A percentile compares a stretch with the other conserved stretches of the same genome.
Evolutionary conservation across 768 basidiomycete genomes (phyloP).

Genomic region (Termitomyces sp.): DNA sequence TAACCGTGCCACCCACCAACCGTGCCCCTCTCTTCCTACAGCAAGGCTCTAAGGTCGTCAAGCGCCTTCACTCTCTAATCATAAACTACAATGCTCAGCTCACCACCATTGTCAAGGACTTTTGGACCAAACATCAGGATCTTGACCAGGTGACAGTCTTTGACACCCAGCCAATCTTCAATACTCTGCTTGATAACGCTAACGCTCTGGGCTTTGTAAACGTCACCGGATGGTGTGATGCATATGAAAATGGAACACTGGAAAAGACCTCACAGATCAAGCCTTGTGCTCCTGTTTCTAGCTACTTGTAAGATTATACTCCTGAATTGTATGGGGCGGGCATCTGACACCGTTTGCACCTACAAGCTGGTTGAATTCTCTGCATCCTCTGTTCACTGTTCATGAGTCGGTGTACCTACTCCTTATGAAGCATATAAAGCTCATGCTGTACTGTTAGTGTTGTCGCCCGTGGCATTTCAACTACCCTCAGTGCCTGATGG

Average conservation of each 20-base stretch:
- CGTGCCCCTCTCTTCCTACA: slow-evolving; percentile 41
- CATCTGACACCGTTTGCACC: not conserved
- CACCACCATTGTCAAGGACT: slow-evolving; percentile 29
- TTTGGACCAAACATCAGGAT: slow-evolving; percentile 34
- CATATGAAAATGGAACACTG: slow-evolving; percentile 54
- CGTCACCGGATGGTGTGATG: slow-evolving; percentile 50
- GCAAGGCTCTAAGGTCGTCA: slow-evolving; percentile 31
- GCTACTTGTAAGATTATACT: slow-evolving; percentile 47
- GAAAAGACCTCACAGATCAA: slow-evolving; percentile 44
- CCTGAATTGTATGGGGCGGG: not conserved
- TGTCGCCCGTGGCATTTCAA: slow-evolving; percentile 47
- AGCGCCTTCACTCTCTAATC: slow-evolving; percentile 29
- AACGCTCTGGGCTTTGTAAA: slow-evolving; percentile 52
- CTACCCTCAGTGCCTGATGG: slow-evolving; percentile 30
- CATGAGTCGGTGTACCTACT: slow-evolving; percentile 39
- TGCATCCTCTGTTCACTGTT: slow-evolving; percentile 59
- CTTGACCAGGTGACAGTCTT: slow-evolving; percentile 43
- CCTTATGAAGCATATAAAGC: not conserved
- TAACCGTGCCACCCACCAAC: slow-evolving; percentile 56
- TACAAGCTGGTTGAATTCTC: slow-evolving; percentile 50
- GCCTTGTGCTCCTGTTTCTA: slow-evolving; percentile 57
- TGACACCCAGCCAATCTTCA: slow-evolving; percentile 54
- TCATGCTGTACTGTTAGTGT: slow-evolving; percentile 24
- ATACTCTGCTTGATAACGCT: slow-evolving; percentile 48
- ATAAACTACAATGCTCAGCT: slow-evolving; percentile 49